Percentiles rank a stretch among this genome's conserved stretches.
Evolutionary conservation across 148 eudicot species (phyloP).

Genomic region (Diospyros lotus): DNA sequence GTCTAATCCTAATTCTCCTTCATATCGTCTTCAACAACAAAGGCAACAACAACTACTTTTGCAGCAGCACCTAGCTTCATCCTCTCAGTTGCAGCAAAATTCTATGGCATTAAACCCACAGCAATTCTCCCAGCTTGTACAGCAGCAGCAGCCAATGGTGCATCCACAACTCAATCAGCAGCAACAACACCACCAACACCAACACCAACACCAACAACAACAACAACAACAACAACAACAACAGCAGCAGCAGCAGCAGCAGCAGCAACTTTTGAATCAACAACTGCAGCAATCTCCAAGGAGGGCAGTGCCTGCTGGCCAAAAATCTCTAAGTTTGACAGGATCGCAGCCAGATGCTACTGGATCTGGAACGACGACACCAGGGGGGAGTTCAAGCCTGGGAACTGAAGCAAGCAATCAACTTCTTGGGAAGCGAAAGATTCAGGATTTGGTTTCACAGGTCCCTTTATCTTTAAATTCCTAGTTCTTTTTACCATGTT

Average conservation of each 20-base stretch:
- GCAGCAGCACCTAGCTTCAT: conserved; percentile 60
- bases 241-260: conserved; percentile 20
- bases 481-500: not conserved
- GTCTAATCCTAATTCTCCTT: conserved; percentile 63
- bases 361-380: conserved; percentile 75
- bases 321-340: conserved; percentile 80
- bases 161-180: conserved; percentile 54
- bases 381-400: conserved; percentile 93
- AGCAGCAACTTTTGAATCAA: conserved; percentile 37
- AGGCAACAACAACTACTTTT: conserved; percentile 50
- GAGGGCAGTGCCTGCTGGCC: conserved; percentile 58
- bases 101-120: conserved; percentile 53
- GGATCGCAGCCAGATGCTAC: conserved; percentile 99
- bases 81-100: conserved; percentile 62
- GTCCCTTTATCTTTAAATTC: conserved; percentile 26
- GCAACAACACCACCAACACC: conserved; percentile 35
- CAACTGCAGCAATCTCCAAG: conserved; percentile 61
- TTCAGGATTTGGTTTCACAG: conserved; percentile 94
- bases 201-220: conserved; percentile 29
- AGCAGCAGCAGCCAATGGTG: conserved; percentile 48
- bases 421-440: conserved; percentile 85
- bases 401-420: conserved; percentile 95
- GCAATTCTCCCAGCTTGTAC: conserved; percentile 72
- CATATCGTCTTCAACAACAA: conserved; percentile 62
- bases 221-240: conserved; percentile 34